Conservation (phyloP, 2,329 filamentous ascomycete species). For the Teratosphaeriaceae sp. region DNA sequence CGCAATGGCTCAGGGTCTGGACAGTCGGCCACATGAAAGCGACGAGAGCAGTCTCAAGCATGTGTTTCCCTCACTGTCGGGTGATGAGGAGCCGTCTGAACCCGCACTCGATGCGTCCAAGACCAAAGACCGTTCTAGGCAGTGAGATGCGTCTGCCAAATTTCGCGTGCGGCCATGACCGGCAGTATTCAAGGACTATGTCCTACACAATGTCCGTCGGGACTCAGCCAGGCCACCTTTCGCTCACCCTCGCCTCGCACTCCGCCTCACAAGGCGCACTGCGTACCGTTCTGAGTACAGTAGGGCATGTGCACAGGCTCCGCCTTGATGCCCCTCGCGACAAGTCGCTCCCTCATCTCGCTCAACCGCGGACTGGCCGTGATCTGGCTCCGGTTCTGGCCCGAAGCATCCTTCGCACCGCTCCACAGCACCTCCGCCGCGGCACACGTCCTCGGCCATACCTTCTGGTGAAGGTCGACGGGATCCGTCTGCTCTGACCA, state of each 20-base stretch:
- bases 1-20: background rate
- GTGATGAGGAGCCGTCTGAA: background rate
- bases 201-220: too few relatives aligned
- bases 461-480: constrained; percentile 64
- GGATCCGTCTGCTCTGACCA: constrained; percentile 76
- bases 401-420: constrained; percentile 57
- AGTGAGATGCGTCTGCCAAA: too few relatives aligned
- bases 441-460: constrained; percentile 72
- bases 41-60: constrained; percentile 8
- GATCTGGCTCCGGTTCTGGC: constrained; percentile 64
- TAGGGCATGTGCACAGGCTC: constrained; percentile 65
- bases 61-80: constrained; percentile 6
- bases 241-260: too few relatives aligned
- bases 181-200: too few relatives aligned
- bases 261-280: constrained; percentile 30
- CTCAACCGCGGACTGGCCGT: constrained; percentile 62
- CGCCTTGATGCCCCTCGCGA: constrained; percentile 59
- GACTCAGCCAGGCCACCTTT: too few relatives aligned
- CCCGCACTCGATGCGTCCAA: too few relatives aligned
- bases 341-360: constrained; percentile 70
- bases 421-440: constrained; percentile 78
- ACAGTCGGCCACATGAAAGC: constrained; percentile 4
- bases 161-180: too few relatives aligned
- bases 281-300: constrained; percentile 57
- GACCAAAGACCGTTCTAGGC: too few relatives aligned